Evolutionary conservation across 805 yeast genomes (phyloP), one percentile per base, ranked within the genome.

Genomic region (Sugiyamaella americana): DNA sequence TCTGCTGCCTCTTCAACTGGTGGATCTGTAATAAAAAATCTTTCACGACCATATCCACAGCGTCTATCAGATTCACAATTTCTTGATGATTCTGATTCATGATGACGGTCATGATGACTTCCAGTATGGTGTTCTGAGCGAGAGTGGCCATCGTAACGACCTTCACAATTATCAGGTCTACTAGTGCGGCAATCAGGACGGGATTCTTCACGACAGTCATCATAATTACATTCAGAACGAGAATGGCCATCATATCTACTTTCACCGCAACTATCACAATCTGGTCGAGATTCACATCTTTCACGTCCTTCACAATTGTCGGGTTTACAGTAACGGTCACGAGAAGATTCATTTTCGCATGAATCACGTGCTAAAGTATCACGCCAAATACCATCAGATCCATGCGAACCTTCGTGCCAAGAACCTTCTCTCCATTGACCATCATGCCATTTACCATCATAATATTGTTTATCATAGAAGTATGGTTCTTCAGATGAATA

Each of bases 121-220:
- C n/a, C n/a, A n/a, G n/a, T n/a, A n/a, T n/a, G n/a, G n/a, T n/a
- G n/a, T n/a, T n/a, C n/a, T n/a, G n/a, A n/a, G n/a, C n/a, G n/a
- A n/a, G 8, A 26, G 13, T 13, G 41, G 11, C 43, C 43, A 8
- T 22, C 44, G 34, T 34, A 17, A 29, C 19, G 20, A 38, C 47
- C 4, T 17, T 37, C 47, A 26, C 47, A 22, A 11, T 43, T 43
- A 37, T 29, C 44, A 29, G 8, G 8, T 26, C 32, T n/a, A n/a
- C n/a, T n/a, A n/a, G n/a, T n/a, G n/a, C n/a, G n/a, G n/a, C n/a
- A n/a, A n/a, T n/a, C n/a, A n/a, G n/a, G n/a, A n/a, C n/a, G n/a
- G 37, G 37, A 13, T 16, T 41, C 22, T 19, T 30, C 38, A 16
- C 18, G 19, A 5, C 24, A 37, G 22, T 35, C 20, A 13, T 11